A percentile compares a stretch with the other conserved stretches of the same genome.
phyloP scores from a whole-genome alignment of 2,329 filamentous ascomycete species.

The Aspergillus sergii region DNA sequence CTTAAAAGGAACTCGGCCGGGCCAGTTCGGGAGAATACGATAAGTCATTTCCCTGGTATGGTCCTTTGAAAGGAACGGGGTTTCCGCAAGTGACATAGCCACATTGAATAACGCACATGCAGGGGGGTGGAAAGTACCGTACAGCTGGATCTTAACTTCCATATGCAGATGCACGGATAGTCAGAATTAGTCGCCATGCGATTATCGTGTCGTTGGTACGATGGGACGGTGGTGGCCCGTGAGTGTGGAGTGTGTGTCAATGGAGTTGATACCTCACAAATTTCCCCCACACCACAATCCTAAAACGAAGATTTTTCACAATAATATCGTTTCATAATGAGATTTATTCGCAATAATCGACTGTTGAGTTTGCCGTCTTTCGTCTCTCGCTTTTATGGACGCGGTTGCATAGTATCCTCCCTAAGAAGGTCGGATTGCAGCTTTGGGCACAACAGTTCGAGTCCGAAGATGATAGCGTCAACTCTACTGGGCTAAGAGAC shows the following conservation, averaged over 20 bases:
- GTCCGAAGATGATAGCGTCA: background rate
- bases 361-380: background rate
- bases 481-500: background rate
- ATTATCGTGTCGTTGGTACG: constrained; percentile 2
- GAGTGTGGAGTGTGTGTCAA: background rate
- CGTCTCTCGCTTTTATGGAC: background rate
- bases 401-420: background rate
- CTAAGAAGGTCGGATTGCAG: background rate
- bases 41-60: constrained; percentile 15
- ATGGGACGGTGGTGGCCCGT: constrained; percentile 9
- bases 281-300: background rate
- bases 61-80: background rate
- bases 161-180: constrained; percentile 8
- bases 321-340: constrained; percentile 12
- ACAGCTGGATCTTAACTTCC: constrained; percentile 11
- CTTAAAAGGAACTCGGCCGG: background rate
- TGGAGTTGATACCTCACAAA: constrained; percentile 19
- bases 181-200: constrained; percentile 1
- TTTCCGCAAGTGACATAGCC: constrained; percentile 10
- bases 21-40: constrained; percentile 11
- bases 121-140: constrained; percentile 18
- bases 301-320: background rate
- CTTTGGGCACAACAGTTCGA: background rate
- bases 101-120: constrained; percentile 25
- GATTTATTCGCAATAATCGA: constrained; percentile 13